These are phyloP conservation scores for Colletotrichum endophyticum DNA, from an alignment of 2,329 filamentous ascomycete species.

Conservation along the genomic window DNA sequence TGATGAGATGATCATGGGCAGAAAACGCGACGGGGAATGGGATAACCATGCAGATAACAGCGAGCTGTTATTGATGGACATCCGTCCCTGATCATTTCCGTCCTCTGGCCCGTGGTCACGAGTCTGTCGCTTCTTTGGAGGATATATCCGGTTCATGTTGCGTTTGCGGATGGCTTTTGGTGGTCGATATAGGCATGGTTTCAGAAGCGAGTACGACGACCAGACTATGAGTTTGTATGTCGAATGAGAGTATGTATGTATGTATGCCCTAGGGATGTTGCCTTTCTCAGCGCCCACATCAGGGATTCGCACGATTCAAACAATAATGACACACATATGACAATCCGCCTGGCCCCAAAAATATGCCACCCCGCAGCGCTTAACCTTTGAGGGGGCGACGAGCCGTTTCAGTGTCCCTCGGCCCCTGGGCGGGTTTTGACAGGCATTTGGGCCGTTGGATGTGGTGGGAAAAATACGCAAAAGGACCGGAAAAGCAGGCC, in stretches of 20 bases:
- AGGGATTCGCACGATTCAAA: constrained; percentile 3
- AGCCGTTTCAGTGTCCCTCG: constrained; percentile 3
- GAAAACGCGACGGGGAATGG: neutral
- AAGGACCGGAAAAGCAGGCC: neutral
- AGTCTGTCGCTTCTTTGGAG: neutral
- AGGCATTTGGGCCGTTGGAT: neutral
- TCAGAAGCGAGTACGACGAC: neutral
- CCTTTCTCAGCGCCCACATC: neutral
- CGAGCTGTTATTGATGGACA: neutral
- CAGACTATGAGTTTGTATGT: neutral
- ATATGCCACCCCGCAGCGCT: neutral
- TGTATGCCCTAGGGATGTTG: neutral
- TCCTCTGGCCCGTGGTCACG: neutral
- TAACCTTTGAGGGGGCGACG: neutral
- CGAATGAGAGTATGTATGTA: neutral
- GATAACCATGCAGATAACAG: neutral
- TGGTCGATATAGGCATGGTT: neutral
- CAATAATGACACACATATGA: constrained; percentile 16
- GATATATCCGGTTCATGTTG: neutral
- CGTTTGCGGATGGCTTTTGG: neutral
- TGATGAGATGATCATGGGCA: neutral
- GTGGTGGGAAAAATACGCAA: neutral
- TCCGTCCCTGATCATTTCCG: neutral
- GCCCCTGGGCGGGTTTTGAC: neutral
- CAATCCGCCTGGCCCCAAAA: neutral